These are phyloP conservation scores for Yarrowia porcina DNA, from an alignment of 805 yeast genomes.

Conservation along the genomic window DNA sequence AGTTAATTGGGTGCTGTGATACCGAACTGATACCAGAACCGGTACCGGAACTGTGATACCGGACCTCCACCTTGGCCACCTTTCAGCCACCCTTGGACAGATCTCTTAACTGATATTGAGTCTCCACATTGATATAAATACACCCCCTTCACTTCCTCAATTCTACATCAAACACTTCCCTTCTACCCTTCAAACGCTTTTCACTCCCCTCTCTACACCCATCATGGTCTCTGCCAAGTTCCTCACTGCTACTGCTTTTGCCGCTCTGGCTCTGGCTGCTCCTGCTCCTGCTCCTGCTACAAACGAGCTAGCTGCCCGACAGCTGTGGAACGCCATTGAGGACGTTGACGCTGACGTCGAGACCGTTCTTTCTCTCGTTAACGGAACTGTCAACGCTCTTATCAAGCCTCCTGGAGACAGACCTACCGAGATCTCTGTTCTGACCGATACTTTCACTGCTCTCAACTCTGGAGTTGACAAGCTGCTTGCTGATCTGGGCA, in stretches of 20 bases:
- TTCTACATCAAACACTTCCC: no score
- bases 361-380: neutral
- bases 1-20: no score
- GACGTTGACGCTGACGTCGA: slow-evolving; percentile 14
- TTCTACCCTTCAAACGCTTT: no score
- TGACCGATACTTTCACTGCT: neutral
- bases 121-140: no score
- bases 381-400: slow-evolving; percentile 7
- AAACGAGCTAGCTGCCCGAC: neutral
- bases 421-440: slow-evolving; percentile 3
- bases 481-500: slow-evolving; percentile 18
- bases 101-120: no score
- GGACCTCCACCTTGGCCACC: no score
- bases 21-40: no score
- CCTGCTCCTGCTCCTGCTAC: slow-evolving; percentile 11
- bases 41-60: no score
- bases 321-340: neutral
- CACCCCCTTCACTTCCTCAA: no score
- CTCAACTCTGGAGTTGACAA: slow-evolving; percentile 18
- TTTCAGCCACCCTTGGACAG: no score
- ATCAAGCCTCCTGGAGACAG: slow-evolving; percentile 25
- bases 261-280: neutral
- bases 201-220: no score
- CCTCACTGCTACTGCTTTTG: neutral
- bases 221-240: slow-evolving; percentile 14